Evolutionary conservation across 1,284 basidiomycete genomes (phyloP), one percentile per base, ranked within the genome.

Genomic region (Takashimella tepidaria): DNA sequence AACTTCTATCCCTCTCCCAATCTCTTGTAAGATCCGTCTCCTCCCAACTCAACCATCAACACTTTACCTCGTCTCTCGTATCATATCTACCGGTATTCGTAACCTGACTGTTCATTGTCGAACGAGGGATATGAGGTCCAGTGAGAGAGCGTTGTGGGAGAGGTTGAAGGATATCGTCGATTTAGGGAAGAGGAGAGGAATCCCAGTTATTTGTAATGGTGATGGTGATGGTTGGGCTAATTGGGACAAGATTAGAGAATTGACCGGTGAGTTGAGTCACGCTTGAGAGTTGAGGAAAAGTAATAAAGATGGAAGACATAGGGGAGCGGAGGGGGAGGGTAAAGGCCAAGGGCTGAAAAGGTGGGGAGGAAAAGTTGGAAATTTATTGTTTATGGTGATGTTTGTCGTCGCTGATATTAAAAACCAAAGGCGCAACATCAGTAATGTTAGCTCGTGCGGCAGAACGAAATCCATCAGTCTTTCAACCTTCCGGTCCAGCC

Each of bases 381-480:
- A n/a, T n/a, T n/a, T n/a, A n/a, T n/a, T n/a, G n/a, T n/a, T n/a
- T n/a, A n/a, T n/a, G n/a, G n/a, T 1, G 42, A 50, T 20, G 51
- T 21, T 19, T 25, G 19, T 42, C 4, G 26, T 20, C 22, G n/a
- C 1, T 40, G 41, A 16, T n/a, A n/a, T n/a, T n/a, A n/a, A n/a
- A n/a, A n/a, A n/a, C n/a, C n/a, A 2, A 52, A 87, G 89, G 87
- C 21, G 91, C 89, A n/a, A 84, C 88, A 60, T 91, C 89, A 0
- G 85, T 91, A 26, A 98, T 98, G 95, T 88, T 98, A 43, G 96
- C 95, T 5, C 86, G 92, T 12, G 90, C 87, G 0, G 93, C 93
- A 5, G 96, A 98, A 75, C 77, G 85, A 8, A 98, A 98, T 72
- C 91, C 92, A 0, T 86, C 88, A 0, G 87, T 90, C 64, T 98